These are phyloP conservation scores for Neurospora tetraspora DNA, from an alignment of 495 filamentous ascomycete genomes.

Conservation along the genomic window DNA sequence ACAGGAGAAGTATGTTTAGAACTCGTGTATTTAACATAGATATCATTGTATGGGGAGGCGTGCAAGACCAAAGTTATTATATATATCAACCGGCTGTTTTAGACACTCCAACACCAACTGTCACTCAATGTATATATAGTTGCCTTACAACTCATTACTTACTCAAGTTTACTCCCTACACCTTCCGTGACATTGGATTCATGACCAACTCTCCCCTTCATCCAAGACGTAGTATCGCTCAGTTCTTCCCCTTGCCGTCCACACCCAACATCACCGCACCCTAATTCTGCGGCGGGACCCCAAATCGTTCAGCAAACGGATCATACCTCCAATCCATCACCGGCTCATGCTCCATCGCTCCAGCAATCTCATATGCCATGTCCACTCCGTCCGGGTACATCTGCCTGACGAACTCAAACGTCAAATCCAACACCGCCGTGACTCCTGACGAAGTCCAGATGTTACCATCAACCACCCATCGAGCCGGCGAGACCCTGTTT, in stretches of 20 bases:
- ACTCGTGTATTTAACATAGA: neutral
- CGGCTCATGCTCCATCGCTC: slow-evolving; percentile 4
- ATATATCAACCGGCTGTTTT: neutral
- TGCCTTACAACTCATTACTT: neutral
- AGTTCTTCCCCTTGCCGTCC: neutral
- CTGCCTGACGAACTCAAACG: slow-evolving; percentile 10
- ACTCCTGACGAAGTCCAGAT: slow-evolving; percentile 17
- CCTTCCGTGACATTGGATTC: neutral
- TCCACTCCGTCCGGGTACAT: slow-evolving; percentile 13
- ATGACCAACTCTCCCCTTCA: neutral
- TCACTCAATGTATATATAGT: neutral
- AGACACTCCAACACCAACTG: neutral
- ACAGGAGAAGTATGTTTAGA: neutral
- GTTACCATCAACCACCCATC: slow-evolving; percentile 21
- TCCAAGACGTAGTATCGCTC: neutral
- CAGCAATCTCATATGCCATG: slow-evolving; percentile 2
- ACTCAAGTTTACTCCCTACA: neutral
- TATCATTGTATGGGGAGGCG: neutral
- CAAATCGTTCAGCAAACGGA: slow-evolving; percentile 6
- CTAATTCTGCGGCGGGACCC: slow-evolving; percentile 2
- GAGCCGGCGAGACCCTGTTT: slow-evolving; percentile 14
- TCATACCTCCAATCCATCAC: slow-evolving; percentile 10
- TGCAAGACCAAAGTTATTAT: neutral
- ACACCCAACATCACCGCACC: neutral
- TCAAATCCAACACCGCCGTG: slow-evolving; percentile 11